Evolutionary conservation across 2,329 filamentous ascomycete genomes (phyloP).

Genomic region (Rhynchosporium graminicola): DNA sequence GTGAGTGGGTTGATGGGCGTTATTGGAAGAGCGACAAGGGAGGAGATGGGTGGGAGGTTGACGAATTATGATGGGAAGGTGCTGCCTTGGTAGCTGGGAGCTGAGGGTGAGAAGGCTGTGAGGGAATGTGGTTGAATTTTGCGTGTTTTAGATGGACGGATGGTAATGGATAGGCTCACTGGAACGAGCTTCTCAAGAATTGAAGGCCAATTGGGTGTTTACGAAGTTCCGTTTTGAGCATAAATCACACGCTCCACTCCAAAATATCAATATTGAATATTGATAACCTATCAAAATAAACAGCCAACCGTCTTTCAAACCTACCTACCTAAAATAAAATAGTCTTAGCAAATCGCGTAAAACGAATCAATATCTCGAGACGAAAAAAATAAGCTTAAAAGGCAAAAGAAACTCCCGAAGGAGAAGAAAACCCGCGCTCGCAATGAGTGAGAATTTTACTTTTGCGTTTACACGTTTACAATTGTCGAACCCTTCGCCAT

Average conservation of each 20-base stretch:
- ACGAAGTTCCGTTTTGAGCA: too few species aligned
- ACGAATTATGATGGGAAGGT: constrained; percentile 14
- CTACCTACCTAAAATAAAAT: too few species aligned
- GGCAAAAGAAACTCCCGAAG: background rate
- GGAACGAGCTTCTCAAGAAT: too few species aligned
- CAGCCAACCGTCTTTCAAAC: too few species aligned
- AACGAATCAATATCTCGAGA: too few species aligned
- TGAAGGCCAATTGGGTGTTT: too few species aligned
- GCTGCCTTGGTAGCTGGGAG: constrained; percentile 4
- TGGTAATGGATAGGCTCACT: too few species aligned
- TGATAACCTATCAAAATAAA: too few species aligned
- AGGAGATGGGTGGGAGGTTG: constrained; percentile 16
- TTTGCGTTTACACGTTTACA: background rate
- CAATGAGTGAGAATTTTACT: background rate
- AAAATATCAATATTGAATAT: too few species aligned
- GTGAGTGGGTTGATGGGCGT: constrained; percentile 17
- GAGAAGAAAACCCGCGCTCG: background rate
- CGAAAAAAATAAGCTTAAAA: background rate
- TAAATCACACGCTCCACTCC: too few species aligned
- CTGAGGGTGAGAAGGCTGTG: background rate
- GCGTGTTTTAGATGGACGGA: background rate
- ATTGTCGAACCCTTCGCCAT: background rate
- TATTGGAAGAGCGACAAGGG: constrained; percentile 16
- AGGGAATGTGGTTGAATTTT: background rate
- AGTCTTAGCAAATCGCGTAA: too few species aligned